These are phyloP conservation scores for Dalbergia oliveri DNA, from an alignment of 306 rosid species.

Conservation along the genomic window DNA sequence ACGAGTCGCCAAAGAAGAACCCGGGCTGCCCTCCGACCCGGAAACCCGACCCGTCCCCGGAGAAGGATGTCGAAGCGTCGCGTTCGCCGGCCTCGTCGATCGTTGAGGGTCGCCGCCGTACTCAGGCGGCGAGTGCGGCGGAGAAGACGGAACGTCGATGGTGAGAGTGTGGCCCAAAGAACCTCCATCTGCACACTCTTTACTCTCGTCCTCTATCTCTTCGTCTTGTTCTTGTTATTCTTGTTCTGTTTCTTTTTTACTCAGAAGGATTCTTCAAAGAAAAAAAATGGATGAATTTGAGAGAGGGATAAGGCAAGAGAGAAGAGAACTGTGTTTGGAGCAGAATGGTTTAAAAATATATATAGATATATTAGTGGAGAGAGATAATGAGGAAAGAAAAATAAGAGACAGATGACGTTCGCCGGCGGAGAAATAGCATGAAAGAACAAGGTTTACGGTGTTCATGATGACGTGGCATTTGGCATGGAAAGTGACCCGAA, in stretches of 20 bases:
- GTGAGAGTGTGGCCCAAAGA: constrained; percentile 61
- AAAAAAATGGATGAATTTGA: background rate
- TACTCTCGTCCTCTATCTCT: constrained; percentile 47
- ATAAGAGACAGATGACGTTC: constrained; percentile 12
- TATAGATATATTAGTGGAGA: too few relatives aligned
- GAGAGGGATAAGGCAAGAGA: background rate
- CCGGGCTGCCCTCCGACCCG: background rate
- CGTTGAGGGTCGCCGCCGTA: constrained; percentile 7
- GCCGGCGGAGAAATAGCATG: constrained; percentile 44
- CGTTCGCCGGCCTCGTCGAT: constrained; percentile 7
- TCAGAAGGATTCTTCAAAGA: background rate
- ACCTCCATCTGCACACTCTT: constrained; percentile 58
- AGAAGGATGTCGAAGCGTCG: background rate
- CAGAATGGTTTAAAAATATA: background rate
- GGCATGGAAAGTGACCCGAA: constrained; percentile 46
- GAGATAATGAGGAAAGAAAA: background rate
- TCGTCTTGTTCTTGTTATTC: constrained; percentile 45
- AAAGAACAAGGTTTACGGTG: constrained; percentile 46
- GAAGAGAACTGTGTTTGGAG: background rate
- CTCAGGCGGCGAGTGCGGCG: constrained; percentile 15
- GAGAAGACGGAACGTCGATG: constrained; percentile 54
- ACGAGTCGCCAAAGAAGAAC: constrained; percentile 42
- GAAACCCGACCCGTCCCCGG: constrained; percentile 34
- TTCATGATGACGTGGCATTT: constrained; percentile 47
- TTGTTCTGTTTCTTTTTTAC: background rate